Base-by-base conservation (phyloP, 441 rosid species). In the Eruca vesicaria region DNA sequence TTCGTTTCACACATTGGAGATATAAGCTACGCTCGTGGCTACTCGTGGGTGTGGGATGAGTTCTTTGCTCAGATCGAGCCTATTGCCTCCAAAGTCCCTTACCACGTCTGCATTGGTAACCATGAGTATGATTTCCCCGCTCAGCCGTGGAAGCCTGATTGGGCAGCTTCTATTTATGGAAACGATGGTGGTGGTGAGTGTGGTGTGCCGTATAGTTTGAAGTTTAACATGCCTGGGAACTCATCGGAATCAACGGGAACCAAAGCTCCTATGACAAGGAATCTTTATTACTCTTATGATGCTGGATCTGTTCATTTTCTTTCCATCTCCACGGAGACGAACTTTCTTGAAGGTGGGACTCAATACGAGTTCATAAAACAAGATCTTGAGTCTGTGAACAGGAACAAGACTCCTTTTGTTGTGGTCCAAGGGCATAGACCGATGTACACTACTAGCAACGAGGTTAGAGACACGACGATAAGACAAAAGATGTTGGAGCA, bases 111-210 rank as follows among this genome's bases (percentile, higher is more conserved):
- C 81, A 92, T 94, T 43, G 98, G 98, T 38, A 94, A 92, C 66
- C 98, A 92, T 48, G 97, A 94, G 77, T 94, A 94, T 61, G 90
- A 94, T 80, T 94, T 95, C 88, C 94, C 93, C 12, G 63, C 78
- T 14, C 98, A 94, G 84, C 97, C 97, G 8, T 94, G 98, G 98
- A 89, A 72, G 76, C 98, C 97, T 2, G 87, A 88, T 1, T 94
- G 98, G 97, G 77, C 98, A 57, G 38, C 72, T 18, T 21, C 70
- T 0, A 29, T 68, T 52, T 94, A 89, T 65, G 88, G 95, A 15
- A 92, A 80, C 2, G 97, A 94, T 65, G 97, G 97, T 36, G 98
- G 98, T 12, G 97, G 98, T 43, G 98, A 92, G 79, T 92, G 97
- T 68, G 97, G 97, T 43, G 96, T 94, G 66, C 98, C 97, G 41